Evolutionary conservation across 2,329 filamentous ascomycete genomes (phyloP).

Genomic region (Trichoderma breve): DNA sequence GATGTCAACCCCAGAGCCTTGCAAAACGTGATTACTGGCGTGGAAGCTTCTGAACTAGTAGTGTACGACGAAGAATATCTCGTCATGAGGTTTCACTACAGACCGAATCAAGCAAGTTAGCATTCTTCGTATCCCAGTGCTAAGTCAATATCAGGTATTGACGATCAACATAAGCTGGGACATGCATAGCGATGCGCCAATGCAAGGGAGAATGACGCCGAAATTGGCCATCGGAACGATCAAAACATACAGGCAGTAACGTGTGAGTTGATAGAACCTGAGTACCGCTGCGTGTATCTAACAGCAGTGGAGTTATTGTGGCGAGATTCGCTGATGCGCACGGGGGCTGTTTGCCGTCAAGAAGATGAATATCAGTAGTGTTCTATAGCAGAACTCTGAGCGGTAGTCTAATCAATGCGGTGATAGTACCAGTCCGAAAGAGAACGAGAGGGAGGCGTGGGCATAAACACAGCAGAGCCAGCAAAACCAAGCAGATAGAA

Average conservation of each 20-base stretch:
- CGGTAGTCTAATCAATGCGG: background rate
- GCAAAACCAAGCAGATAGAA: background rate
- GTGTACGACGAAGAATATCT: background rate
- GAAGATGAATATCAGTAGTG: conserved; percentile 26
- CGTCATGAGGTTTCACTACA: conserved; percentile 10
- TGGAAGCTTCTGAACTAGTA: background rate
- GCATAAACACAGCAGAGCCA: background rate
- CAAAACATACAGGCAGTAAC: conserved; percentile 16
- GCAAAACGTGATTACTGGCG: background rate
- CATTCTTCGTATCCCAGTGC: conserved; percentile 14
- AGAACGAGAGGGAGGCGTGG: background rate
- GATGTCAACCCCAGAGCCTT: background rate
- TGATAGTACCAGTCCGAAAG: background rate
- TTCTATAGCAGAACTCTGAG: background rate
- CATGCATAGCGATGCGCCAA: conserved; percentile 16
- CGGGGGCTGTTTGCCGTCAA: conserved; percentile 25
- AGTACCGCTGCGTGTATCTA: background rate
- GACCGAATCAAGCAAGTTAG: conserved; percentile 7
- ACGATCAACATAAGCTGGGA: conserved; percentile 7
- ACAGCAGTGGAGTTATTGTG: conserved; percentile 10
- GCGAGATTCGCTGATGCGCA: conserved; percentile 24
- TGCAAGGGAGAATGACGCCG: conserved; percentile 20
- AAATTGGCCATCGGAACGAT: conserved; percentile 18
- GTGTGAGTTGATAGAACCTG: background rate
- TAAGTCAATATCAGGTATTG: background rate